These are phyloP conservation scores for Comarum palustre DNA, from an alignment of 306 rosid species.

Conservation along the genomic window DNA sequence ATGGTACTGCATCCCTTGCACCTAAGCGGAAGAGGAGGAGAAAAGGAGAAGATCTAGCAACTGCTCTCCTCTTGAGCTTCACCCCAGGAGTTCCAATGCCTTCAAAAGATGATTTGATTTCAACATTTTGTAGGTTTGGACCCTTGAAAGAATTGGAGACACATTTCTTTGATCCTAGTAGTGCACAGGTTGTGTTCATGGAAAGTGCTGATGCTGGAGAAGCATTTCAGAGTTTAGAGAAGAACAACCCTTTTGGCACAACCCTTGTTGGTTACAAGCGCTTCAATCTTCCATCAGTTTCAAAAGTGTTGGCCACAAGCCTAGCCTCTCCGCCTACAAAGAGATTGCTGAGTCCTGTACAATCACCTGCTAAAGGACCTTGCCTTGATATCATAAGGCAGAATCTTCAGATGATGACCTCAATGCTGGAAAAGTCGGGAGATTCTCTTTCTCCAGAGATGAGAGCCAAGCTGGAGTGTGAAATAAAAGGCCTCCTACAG, in stretches of 20 bases:
- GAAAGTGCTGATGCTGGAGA: conserved; percentile 52
- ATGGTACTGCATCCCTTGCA: conserved; percentile 38
- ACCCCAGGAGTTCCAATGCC: conserved; percentile 55
- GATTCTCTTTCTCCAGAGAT: conserved; percentile 57
- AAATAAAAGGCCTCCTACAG: conserved; percentile 56
- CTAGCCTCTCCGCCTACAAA: conserved; percentile 17
- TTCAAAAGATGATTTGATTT: conserved; percentile 57
- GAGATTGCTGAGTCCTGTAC: conserved; percentile 19
- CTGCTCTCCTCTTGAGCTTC: conserved; percentile 62
- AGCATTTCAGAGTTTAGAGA: conserved; percentile 55
- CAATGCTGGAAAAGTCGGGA: conserved; percentile 65
- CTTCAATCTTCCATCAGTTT: conserved; percentile 35
- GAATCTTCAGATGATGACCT: conserved; percentile 73
- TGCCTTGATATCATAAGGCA: conserved; percentile 58
- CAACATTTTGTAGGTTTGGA: conserved; percentile 68
- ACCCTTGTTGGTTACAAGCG: conserved; percentile 51
- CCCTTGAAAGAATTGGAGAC: conserved; percentile 68
- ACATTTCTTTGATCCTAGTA: conserved; percentile 34
- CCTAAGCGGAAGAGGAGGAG: conserved; percentile 37
- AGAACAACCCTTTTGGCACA: conserved; percentile 52
- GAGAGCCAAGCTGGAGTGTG: conserved; percentile 65
- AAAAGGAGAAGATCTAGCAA: conserved; percentile 37
- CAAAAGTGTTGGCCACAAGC: conserved; percentile 22
- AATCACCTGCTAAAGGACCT: conserved; percentile 38
- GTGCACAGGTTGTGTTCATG: conserved; percentile 62